A percentile compares a stretch with the other conserved stretches of the same genome.
Conservation (phyloP, 352 stramenopile species). For the Pythium scleroteichum region DNA sequence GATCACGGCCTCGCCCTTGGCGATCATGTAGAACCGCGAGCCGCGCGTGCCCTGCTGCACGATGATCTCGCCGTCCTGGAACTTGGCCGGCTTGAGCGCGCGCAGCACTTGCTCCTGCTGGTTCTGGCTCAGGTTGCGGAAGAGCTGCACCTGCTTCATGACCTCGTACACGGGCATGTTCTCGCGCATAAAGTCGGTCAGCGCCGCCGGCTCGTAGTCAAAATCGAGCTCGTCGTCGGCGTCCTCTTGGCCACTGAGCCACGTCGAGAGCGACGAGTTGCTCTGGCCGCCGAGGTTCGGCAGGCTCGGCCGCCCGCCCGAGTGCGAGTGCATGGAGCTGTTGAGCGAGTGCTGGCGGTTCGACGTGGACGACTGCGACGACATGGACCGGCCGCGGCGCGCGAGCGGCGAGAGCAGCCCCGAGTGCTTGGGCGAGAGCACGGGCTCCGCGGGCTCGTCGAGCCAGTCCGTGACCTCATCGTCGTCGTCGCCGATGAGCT, state of each 20-base stretch:
- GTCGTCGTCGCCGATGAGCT: conserved; percentile 49
- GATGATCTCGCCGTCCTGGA: conserved; percentile 81
- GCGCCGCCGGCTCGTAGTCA: conserved; percentile 52
- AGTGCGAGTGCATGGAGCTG: conserved; percentile 28
- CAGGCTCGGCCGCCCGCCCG: conserved; percentile 15
- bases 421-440: conserved; percentile 56
- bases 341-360: conserved; percentile 37
- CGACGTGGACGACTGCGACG: conserved; percentile 60
- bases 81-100: conserved; percentile 83
- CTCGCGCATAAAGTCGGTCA: conserved; percentile 76
- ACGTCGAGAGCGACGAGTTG: conserved; percentile 57
- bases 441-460: conserved; percentile 62
- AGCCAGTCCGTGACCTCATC: conserved; percentile 75
- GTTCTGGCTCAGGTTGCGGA: conserved; percentile 84
- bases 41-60: conserved; percentile 85
- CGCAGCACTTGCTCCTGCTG: conserved; percentile 88
- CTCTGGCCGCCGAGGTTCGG: conserved; percentile 39
- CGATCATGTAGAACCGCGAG: conserved; percentile 90
- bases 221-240: conserved; percentile 62
- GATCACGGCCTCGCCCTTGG: conserved; percentile 84
- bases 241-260: conserved; percentile 70
- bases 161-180: conserved; percentile 89
- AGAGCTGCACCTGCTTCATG: conserved; percentile 88
- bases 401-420: conserved; percentile 47
- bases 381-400: conserved; percentile 39